Evolutionary conservation across 352 stramenopile species (phyloP).

Genomic region (Phytopythium kandeliae): DNA sequence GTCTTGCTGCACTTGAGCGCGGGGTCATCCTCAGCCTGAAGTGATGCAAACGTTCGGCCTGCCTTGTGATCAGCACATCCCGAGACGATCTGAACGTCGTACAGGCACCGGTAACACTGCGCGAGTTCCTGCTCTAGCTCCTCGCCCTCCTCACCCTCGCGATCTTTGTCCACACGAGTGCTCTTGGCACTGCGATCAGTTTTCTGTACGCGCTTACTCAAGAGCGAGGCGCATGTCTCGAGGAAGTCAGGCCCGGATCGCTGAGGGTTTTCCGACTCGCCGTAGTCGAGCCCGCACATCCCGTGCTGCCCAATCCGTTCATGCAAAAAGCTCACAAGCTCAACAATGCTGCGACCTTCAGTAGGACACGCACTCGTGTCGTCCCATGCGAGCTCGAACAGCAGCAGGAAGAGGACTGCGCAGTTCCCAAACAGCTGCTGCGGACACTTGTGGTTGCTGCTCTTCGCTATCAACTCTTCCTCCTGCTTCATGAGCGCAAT

Average conservation of each 20-base stretch:
- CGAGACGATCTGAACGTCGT: constrained; percentile 62
- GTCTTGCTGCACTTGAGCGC: constrained; percentile 19
- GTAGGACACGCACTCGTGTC: constrained; percentile 3
- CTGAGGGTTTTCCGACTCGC: constrained; percentile 7
- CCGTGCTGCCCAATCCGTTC: constrained; percentile 34
- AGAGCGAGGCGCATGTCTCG: constrained; percentile 25
- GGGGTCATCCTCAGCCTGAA: constrained; percentile 17
- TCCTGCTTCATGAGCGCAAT: constrained; percentile 66
- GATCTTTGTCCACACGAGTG: constrained; percentile 6
- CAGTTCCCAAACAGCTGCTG: constrained; percentile 43
- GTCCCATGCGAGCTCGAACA: constrained; percentile 21
- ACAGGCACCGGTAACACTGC: constrained; percentile 72
- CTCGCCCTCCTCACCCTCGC: constrained; percentile 5
- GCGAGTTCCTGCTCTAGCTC: constrained; percentile 46
- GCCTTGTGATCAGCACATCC: constrained; percentile 58
- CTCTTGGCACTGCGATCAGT: not conserved
- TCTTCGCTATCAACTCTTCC: constrained; percentile 37
- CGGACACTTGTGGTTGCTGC: constrained; percentile 30
- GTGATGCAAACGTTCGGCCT: constrained; percentile 25
- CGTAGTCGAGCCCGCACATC: constrained; percentile 37
- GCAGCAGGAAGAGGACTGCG: constrained; percentile 41
- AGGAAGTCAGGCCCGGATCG: constrained; percentile 22
- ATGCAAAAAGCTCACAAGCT: constrained; percentile 36
- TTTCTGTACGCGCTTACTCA: constrained; percentile 20
- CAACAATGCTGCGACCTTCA: not conserved